Conservation (phyloP, 2,329 filamentous ascomycete species). For the Fusarium sp. region DNA sequence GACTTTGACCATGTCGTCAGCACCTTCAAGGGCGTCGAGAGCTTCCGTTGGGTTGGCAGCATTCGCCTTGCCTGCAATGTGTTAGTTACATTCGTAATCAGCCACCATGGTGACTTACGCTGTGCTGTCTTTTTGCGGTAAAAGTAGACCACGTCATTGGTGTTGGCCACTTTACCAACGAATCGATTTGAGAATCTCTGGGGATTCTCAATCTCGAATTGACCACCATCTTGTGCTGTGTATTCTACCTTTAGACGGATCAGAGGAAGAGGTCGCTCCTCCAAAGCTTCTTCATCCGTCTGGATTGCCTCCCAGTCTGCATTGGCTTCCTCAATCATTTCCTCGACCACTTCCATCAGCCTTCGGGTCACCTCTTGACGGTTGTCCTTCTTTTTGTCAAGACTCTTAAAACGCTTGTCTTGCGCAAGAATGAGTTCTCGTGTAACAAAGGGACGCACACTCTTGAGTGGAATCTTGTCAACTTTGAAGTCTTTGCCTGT, state of each 20-base stretch:
- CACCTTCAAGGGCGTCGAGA: constrained; percentile 63
- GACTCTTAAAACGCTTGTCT: constrained; percentile 79
- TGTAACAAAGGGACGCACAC: constrained; percentile 91
- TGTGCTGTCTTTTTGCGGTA: constrained; percentile 83
- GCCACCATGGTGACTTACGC: constrained; percentile 37
- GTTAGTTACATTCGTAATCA: constrained; percentile 12
- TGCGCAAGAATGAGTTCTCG: constrained; percentile 82
- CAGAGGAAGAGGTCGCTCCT: constrained; percentile 79
- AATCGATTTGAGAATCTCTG: constrained; percentile 97
- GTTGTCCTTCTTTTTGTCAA: constrained; percentile 87
- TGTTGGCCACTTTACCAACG: constrained; percentile 89
- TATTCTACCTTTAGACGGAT: constrained; percentile 93
- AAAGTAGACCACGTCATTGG: constrained; percentile 93
- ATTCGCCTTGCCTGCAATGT: constrained; percentile 48
- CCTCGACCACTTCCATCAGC: constrained; percentile 82
- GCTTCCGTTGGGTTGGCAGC: constrained; percentile 72
- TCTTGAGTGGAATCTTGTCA: constrained; percentile 85
- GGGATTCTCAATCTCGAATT: constrained; percentile 92
- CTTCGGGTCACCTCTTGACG: constrained; percentile 81
- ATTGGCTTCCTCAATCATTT: constrained; percentile 88
- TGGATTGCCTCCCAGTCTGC: constrained; percentile 85
- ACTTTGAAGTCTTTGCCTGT: constrained; percentile 84
- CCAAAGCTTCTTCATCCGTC: constrained; percentile 69
- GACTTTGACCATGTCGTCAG: constrained; percentile 80
- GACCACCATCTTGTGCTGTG: constrained; percentile 83